Percentiles rank a stretch among this genome's conserved stretches.
Evolutionary conservation across 345 rosid species (phyloP).

Genomic region (Dipteronia dyeriana): DNA sequence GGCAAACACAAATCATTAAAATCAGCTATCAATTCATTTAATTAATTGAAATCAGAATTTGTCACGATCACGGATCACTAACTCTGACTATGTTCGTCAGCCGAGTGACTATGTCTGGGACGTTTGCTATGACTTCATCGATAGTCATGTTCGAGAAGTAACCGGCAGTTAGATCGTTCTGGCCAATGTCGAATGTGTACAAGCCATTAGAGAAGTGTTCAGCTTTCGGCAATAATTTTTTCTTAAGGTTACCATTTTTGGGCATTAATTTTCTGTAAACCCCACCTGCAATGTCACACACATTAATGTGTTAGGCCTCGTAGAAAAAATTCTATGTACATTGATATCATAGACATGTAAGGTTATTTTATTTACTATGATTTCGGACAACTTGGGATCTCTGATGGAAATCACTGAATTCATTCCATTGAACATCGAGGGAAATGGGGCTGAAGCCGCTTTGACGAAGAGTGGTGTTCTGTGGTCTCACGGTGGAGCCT

Average conservation of each 20-base stretch:
- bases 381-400: conserved; percentile 60
- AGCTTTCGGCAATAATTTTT: conserved; percentile 43
- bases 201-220: conserved; percentile 47
- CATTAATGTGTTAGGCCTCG: background rate
- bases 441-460: conserved; percentile 88
- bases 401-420: conserved; percentile 53
- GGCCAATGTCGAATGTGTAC: conserved; percentile 77
- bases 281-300: conserved; percentile 37
- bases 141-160: conserved; percentile 53
- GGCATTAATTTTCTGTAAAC: conserved; percentile 45
- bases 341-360: background rate
- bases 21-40: no score
- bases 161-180: conserved; percentile 68
- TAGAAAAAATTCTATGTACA: no score
- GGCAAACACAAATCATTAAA: no score
- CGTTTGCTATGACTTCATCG: conserved; percentile 37
- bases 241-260: conserved; percentile 35
- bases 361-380: conserved; percentile 30
- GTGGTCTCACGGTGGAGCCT: conserved; percentile 83
- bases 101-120: conserved; percentile 54
- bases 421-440: conserved; percentile 61
- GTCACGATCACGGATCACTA: background rate
- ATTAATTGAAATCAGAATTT: background rate
- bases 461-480: conserved; percentile 63
- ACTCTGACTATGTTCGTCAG: conserved; percentile 44